A percentile compares a stretch with the other conserved stretches of the same genome.
These are phyloP conservation scores for Kodamaea plutei DNA, from an alignment of 1,139 yeast species.

Conservation along the genomic window DNA sequence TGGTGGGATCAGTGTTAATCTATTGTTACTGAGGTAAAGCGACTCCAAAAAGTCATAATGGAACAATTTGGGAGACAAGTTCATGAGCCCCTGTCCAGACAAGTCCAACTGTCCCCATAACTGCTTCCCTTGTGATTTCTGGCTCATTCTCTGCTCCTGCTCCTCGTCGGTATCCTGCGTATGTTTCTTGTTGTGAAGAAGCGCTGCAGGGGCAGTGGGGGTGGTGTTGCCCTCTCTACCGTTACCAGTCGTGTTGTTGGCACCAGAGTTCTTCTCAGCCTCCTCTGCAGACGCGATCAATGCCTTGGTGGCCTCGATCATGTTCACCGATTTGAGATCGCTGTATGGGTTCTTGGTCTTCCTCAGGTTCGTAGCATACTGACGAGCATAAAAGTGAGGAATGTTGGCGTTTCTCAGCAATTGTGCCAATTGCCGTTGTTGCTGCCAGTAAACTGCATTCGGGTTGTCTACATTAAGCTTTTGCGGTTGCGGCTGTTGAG, in stretches of 20 bases:
- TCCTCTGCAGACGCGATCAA: constrained; percentile 43
- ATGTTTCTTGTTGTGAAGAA: constrained; percentile 61
- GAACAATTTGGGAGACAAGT: constrained; percentile 69
- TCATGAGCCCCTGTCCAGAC: constrained; percentile 80
- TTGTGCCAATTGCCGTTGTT: constrained; percentile 77
- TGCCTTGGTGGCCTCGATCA: constrained; percentile 55
- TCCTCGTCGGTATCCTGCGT: constrained; percentile 62
- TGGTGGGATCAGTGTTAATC: constrained; percentile 64
- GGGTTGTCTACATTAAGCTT: constrained; percentile 43
- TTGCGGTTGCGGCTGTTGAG: constrained; percentile 10
- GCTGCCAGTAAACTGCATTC: constrained; percentile 73
- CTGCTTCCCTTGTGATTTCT: constrained; percentile 68
- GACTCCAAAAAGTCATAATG: constrained; percentile 83
- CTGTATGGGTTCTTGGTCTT: constrained; percentile 46
- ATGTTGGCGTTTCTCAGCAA: constrained; percentile 67
- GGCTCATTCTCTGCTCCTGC: constrained; percentile 70
- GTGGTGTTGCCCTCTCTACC: constrained; percentile 16
- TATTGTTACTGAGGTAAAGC: constrained; percentile 83
- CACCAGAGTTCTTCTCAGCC: constrained; percentile 27
- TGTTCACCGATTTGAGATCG: constrained; percentile 40
- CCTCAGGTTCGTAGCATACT: constrained; percentile 80
- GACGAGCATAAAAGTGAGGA: constrained; percentile 90
- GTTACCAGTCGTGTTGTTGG: constrained; percentile 6
- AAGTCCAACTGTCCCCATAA: constrained; percentile 94
- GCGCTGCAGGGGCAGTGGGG: constrained; percentile 34